Evolutionary conservation across 2,329 filamentous ascomycete species (phyloP).

Genomic region (Coniochaeta prunicola): DNA sequence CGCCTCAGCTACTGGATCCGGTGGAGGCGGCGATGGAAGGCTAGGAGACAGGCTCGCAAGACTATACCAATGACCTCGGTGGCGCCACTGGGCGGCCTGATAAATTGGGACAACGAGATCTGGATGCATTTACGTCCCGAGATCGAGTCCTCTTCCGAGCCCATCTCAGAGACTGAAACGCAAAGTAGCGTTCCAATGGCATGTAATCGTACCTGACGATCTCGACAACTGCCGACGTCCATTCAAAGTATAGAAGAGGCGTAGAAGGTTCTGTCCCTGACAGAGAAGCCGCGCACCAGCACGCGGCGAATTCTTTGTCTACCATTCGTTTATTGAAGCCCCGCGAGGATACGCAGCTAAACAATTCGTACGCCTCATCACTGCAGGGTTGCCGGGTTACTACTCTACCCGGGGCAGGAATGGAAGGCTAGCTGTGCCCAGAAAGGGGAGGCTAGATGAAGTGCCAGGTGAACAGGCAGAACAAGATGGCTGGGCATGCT

Average conservation of each 20-base stretch:
- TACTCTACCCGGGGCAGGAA: background rate
- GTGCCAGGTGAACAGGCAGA: background rate
- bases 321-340: background rate
- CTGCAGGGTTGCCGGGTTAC: background rate
- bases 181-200: background rate
- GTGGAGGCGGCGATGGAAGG: slow-evolving; percentile 20
- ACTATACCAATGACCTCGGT: slow-evolving; percentile 27
- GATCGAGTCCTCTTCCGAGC: background rate
- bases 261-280: background rate
- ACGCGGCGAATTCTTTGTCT: background rate
- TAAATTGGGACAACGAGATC: slow-evolving; percentile 22
- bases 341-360: background rate
- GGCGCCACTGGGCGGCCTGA: slow-evolving; percentile 24
- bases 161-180: background rate
- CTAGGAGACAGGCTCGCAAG: slow-evolving; percentile 12
- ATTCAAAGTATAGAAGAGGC: background rate
- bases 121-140: slow-evolving; percentile 23
- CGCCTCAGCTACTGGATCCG: slow-evolving; percentile 37
- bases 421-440: background rate
- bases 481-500: slow-evolving; percentile 2
- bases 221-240: background rate
- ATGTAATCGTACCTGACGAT: background rate
- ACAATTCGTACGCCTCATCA: background rate
- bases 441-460: background rate
- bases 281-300: background rate